phyloP scores from a whole-genome alignment of 208 protist genomes.

The Wallacemonas rigidus region DNA sequence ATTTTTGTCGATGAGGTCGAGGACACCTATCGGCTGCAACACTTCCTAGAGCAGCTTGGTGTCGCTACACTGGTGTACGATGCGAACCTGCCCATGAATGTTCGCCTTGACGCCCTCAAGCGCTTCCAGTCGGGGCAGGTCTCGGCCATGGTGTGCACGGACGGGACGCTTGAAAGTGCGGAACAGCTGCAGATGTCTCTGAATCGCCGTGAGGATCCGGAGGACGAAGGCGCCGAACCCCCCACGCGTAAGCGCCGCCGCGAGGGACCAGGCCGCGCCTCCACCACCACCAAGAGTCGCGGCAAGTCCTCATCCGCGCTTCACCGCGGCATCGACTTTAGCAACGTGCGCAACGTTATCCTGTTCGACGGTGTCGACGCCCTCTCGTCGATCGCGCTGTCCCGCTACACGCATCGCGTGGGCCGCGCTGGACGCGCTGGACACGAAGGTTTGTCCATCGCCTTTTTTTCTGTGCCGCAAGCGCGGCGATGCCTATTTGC shows the following conservation, averaged over 20 bases:
- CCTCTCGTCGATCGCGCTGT: constrained; percentile 69
- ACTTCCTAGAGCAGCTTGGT: constrained; percentile 96
- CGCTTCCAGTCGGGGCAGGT: constrained; percentile 96
- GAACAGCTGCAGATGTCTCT: constrained; percentile 65
- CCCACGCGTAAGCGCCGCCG: constrained; percentile 24
- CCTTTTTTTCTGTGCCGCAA: constrained; percentile 82
- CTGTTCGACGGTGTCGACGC: constrained; percentile 96
- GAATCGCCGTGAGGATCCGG: constrained; percentile 17
- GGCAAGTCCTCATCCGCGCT: constrained; percentile 56
- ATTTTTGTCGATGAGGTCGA: constrained; percentile 97
- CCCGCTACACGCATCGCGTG: constrained; percentile 96
- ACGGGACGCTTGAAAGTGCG: constrained; percentile 87
- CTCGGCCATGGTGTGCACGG: constrained; percentile 96
- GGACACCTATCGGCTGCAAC: constrained; percentile 93
- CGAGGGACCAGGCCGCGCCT: neutral
- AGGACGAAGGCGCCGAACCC: constrained; percentile 7
- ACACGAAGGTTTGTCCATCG: constrained; percentile 89
- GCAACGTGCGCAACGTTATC: constrained; percentile 95
- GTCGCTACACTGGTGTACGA: constrained; percentile 95
- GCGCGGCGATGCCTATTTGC: constrained; percentile 51
- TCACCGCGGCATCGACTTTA: constrained; percentile 97
- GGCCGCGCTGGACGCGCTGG: constrained; percentile 93
- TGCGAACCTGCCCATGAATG: constrained; percentile 95
- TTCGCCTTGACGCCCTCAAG: constrained; percentile 92
- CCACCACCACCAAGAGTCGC: constrained; percentile 7